Evolutionary conservation across 2,329 filamentous ascomycete species (phyloP), one percentile per base, ranked within the genome.

Genomic region (Aphanocladium album): DNA sequence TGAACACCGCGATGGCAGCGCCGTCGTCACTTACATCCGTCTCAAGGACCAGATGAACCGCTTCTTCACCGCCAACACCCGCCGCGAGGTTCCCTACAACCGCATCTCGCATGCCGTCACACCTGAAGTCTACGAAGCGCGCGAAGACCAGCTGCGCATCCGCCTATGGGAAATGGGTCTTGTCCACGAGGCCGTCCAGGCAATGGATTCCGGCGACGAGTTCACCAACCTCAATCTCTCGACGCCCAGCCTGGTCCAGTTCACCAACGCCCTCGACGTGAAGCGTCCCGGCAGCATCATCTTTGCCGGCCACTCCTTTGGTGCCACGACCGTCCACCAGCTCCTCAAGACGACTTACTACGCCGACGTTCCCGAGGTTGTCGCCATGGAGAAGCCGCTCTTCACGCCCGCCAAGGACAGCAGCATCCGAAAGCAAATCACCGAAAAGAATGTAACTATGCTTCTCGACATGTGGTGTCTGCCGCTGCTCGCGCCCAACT

Each of bases 401-500:
- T 91, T 88, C 71, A 74, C 72, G 0, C 89, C 89, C 0, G 73
- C 75, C 1, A 69, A 75, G 6, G 75, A 79, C 50, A 87, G 85
- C 0, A 74, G 77, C 0, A 77, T 95, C 25, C 75, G 80, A 45
- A 71, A 72, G 2, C 90, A 93, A 70, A 83, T 96, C 64, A 91
- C 87, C 0, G 80, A 87, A 1, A 76, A 79, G 46, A 89, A 84
- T 9, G 82, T 89, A 0, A 77, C 86, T 1, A 80, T 91, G 61
- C 78, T 96, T 1, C 82, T 96, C 11, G 91, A 96, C 68, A 86
- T 91, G 75, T 96, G 90, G 90, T 87, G 86, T 63, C 81, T 93
- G 64, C 89, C 91, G 0, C 77, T 93, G 30, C 77, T 87, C 45
- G 84, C 84, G 1, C 82, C 83, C 5, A 75, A 80, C 43, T 88